Evolutionary conservation across 768 basidiomycete species (phyloP).

Genomic region (Rhodocollybia butyracea): DNA sequence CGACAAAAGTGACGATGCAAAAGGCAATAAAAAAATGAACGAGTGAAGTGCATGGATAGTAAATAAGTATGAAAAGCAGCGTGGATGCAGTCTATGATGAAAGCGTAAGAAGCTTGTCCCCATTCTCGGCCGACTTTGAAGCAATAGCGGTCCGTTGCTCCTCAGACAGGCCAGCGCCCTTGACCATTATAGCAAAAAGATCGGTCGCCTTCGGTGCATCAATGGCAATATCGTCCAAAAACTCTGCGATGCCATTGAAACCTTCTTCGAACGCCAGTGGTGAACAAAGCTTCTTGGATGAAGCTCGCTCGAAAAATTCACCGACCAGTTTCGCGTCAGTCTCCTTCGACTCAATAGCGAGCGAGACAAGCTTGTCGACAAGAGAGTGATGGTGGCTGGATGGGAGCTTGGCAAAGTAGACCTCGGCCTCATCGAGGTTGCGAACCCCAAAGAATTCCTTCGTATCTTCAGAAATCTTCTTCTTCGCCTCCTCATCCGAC

Average conservation of each 20-base stretch:
- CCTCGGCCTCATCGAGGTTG: slow-evolving; percentile 83
- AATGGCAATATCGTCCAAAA: slow-evolving; percentile 85
- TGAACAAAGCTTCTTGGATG: slow-evolving; percentile 58
- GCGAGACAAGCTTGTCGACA: slow-evolving; percentile 70
- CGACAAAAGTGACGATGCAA: slow-evolving; percentile 9
- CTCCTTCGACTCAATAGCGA: slow-evolving; percentile 80
- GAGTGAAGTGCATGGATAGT: slow-evolving; percentile 14
- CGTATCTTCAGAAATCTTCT: slow-evolving; percentile 75
- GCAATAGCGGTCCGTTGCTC: slow-evolving; percentile 54
- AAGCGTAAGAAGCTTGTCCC: slow-evolving; percentile 56
- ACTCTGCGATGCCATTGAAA: slow-evolving; percentile 63
- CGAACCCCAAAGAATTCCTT: slow-evolving; percentile 88
- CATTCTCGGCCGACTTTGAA: slow-evolving; percentile 53
- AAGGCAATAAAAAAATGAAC: slow-evolving; percentile 11
- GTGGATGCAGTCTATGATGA: slow-evolving; percentile 46
- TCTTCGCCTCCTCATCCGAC: slow-evolving; percentile 63
- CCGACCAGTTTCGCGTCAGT: slow-evolving; percentile 75
- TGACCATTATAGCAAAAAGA: slow-evolving; percentile 72
- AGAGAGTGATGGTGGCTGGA: slow-evolving; percentile 58
- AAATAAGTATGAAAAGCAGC: slow-evolving; percentile 18
- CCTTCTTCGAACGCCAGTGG: slow-evolving; percentile 70
- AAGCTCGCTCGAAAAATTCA: slow-evolving; percentile 65
- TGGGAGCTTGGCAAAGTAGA: slow-evolving; percentile 78
- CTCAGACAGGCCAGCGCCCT: slow-evolving; percentile 63
- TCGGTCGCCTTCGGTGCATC: slow-evolving; percentile 87